Conservation (phyloP, 768 basidiomycete species). For the Panaeolus cyanescens region DNA sequence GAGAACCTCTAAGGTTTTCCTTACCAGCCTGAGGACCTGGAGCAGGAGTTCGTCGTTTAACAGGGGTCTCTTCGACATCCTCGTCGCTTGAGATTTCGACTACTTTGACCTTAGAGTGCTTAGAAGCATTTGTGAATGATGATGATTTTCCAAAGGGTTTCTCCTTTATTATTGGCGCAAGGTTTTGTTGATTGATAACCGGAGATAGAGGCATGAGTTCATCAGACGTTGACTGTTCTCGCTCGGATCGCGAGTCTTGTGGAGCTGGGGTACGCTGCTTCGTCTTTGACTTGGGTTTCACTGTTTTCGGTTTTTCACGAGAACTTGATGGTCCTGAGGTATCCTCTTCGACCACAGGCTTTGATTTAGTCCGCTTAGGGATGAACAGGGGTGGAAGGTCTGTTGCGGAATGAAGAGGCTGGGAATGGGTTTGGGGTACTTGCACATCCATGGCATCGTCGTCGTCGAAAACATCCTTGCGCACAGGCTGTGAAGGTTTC, state of each 20-base stretch:
- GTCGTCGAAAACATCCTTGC: conserved; percentile 18
- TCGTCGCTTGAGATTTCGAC: conserved; percentile 46
- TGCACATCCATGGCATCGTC: conserved; percentile 20
- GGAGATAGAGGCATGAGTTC: conserved; percentile 4
- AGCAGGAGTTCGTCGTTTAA: not conserved
- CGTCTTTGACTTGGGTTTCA: conserved; percentile 12
- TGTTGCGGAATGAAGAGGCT: conserved; percentile 3
- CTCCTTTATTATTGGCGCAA: conserved; percentile 2
- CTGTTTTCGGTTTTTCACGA: not conserved
- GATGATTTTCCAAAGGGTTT: conserved; percentile 3
- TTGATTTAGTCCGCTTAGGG: conserved; percentile 19
- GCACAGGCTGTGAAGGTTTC: conserved; percentile 12
- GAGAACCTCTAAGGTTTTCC: conserved; percentile 5
- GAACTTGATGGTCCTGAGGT: not conserved
- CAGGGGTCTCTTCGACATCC: conserved; percentile 23
- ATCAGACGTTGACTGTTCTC: not conserved
- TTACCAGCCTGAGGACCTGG: conserved; percentile 5
- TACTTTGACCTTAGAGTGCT: conserved; percentile 28
- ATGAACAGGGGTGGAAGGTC: conserved; percentile 20
- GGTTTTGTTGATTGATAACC: not conserved
- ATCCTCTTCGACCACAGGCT: not conserved
- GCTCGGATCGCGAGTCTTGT: conserved; percentile 6
- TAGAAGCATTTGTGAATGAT: conserved; percentile 5
- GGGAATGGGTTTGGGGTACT: conserved; percentile 10
- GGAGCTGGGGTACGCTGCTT: not conserved